Conservation (phyloP, 2,329 filamentous ascomycete genomes). For the Intubia oerlemansii region DNA sequence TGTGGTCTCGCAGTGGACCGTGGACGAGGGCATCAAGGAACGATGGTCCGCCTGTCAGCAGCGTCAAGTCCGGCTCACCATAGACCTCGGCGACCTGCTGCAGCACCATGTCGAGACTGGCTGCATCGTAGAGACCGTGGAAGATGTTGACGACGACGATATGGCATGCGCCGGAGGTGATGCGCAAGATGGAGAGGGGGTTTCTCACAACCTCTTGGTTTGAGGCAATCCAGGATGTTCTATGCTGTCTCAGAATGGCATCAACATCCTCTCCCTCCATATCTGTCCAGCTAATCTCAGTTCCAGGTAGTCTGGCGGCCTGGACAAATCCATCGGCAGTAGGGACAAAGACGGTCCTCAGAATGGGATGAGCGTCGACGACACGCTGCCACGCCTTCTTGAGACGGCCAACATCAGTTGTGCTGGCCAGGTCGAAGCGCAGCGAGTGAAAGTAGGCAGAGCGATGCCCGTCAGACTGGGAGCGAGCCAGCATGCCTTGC, state of each 20-base stretch:
- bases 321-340: no score
- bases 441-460: no score
- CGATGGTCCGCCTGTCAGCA: conserved; percentile 17
- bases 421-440: no score
- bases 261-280: no score
- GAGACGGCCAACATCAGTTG: conserved; percentile 36
- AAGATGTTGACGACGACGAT: conserved; percentile 50
- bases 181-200: no score
- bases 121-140: conserved; percentile 74
- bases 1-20: conserved; percentile 39
- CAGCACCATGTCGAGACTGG: conserved; percentile 50
- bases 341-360: conserved; percentile 53
- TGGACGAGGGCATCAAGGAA: conserved; percentile 48
- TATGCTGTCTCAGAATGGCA: conserved; percentile 14
- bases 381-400: conserved; percentile 39
- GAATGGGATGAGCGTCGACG: conserved; percentile 39
- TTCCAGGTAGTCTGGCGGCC: no score
- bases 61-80: conserved; percentile 5
- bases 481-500: conserved; percentile 63
- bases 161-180: conserved; percentile 15
- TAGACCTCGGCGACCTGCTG: conserved; percentile 33
- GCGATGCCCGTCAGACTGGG: no score
- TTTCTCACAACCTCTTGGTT: no score
- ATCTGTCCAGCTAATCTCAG: no score
- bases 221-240: conserved; percentile 27